Evolutionary conservation across 768 basidiomycete genomes (phyloP).

Genomic region (Fistulinella prunicolor): DNA sequence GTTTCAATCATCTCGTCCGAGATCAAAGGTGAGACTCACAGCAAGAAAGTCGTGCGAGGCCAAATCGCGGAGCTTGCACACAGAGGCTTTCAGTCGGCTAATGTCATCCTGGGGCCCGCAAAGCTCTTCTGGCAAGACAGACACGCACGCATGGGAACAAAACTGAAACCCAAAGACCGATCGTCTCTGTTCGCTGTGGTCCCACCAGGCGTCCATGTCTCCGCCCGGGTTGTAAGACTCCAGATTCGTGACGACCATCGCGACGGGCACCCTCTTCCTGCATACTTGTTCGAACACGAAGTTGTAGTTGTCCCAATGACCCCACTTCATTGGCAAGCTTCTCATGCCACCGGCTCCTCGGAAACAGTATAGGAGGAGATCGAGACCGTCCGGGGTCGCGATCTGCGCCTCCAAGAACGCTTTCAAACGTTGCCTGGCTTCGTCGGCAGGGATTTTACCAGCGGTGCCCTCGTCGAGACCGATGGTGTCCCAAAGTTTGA

Average conservation of each 20-base stretch:
- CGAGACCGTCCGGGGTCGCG: slow-evolving; percentile 17
- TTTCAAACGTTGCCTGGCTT: slow-evolving; percentile 19
- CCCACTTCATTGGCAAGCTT: slow-evolving; percentile 13
- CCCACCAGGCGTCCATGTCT: slow-evolving; percentile 38
- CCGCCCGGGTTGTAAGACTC: slow-evolving; percentile 24
- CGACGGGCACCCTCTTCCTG: slow-evolving; percentile 23
- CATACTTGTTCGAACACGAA: slow-evolving; percentile 26
- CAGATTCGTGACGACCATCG: slow-evolving; percentile 26
- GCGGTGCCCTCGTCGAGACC: slow-evolving; percentile 33
- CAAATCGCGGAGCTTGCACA: slow-evolving; percentile 8
- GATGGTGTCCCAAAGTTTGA: slow-evolving; percentile 34
- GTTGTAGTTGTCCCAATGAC: slow-evolving; percentile 19
- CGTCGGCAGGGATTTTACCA: slow-evolving; percentile 14
- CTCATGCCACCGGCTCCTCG: slow-evolving; percentile 20
- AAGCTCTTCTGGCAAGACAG: slow-evolving; percentile 14
- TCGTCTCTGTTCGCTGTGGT: slow-evolving; percentile 26
- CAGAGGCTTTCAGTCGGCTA: slow-evolving; percentile 10
- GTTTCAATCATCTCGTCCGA: neutral
- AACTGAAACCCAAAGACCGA: slow-evolving; percentile 30
- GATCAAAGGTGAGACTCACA: slow-evolving; percentile 9
- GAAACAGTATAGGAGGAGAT: slow-evolving; percentile 28
- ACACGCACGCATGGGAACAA: slow-evolving; percentile 37
- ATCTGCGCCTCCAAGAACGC: slow-evolving; percentile 27
- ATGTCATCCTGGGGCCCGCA: slow-evolving; percentile 1
- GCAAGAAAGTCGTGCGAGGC: slow-evolving; percentile 4